Conservation (phyloP, 176 grass and related monocot genomes). For the maize (Zea mays) region Zm-B73-REFERENCE-NAM-5.0 NC_050102.1:156488001-156488500, state of each 20-base stretch:
- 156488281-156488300: slow-evolving; percentile 68
- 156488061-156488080: background rate
- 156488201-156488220: background rate
- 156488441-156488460: background rate
- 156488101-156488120: background rate
- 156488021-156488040: slow-evolving; percentile 1
- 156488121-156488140: background rate
- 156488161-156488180: background rate
- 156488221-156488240: background rate
- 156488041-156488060: background rate
- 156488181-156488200: background rate
- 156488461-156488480: background rate
- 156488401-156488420: background rate
- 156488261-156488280: slow-evolving; percentile 95
- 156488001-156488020: background rate
- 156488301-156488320: slow-evolving; percentile 88
- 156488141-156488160: background rate
- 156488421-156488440: background rate
- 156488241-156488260: slow-evolving; percentile 83
- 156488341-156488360: slow-evolving; percentile 87
- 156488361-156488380: slow-evolving; percentile 56
- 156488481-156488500: background rate
- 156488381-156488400: slow-evolving; percentile 66
- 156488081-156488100: background rate
- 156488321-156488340: slow-evolving; percentile 87